Conservation (phyloP, 108 stramenopile species). For the Schizochytrium sp. region DNA sequence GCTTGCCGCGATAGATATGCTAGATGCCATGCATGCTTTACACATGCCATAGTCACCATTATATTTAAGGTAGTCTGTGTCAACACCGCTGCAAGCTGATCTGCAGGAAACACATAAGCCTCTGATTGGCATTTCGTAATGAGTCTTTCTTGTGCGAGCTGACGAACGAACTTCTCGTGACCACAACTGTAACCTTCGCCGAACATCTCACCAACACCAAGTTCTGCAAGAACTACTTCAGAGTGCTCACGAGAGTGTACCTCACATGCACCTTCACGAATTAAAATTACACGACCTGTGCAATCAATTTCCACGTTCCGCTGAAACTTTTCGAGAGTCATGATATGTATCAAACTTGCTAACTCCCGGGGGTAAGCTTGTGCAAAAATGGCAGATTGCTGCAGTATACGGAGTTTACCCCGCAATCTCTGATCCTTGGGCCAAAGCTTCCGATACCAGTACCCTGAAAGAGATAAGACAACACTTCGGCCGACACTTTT, state of each 20-base stretch:
- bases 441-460: conserved; percentile 23
- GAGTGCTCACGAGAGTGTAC: neutral
- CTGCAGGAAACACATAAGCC: neutral
- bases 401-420: neutral
- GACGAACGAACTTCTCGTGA: neutral
- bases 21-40: conserved; percentile 23
- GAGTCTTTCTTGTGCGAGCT: neutral
- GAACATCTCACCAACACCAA: neutral
- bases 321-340: neutral
- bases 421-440: neutral
- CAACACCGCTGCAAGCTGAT: neutral
- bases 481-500: neutral
- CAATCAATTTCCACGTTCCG: neutral
- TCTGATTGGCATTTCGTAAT: neutral
- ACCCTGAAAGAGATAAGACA: neutral
- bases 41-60: neutral
- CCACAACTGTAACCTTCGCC: conserved; percentile 23
- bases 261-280: conserved; percentile 4
- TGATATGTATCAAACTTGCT: neutral
- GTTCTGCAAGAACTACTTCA: conserved; percentile 11
- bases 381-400: neutral
- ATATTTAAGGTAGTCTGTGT: neutral
- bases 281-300: neutral
- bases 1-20: conserved; percentile 9
- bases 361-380: neutral